Percentiles rank a stretch among this genome's conserved stretches.
phyloP scores from a whole-genome alignment of 2,329 filamentous ascomycete genomes.

The Calonectria naviculata region DNA sequence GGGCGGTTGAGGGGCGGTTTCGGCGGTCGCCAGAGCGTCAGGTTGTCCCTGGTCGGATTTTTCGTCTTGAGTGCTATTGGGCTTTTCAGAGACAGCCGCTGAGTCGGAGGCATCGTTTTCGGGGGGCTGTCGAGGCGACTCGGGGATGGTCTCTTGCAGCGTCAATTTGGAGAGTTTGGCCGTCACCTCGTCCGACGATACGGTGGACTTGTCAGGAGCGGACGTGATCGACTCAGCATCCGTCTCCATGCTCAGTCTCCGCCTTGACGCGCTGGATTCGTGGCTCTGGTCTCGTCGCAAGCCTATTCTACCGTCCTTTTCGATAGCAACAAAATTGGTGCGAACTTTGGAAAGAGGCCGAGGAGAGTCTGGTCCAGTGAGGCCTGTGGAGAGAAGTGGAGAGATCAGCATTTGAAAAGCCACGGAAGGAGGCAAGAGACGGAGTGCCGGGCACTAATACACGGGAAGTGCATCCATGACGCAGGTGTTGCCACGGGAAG shows the following conservation, averaged over 20 bases:
- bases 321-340: constrained; percentile 80
- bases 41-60: constrained; percentile 5
- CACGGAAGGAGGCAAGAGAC: constrained; percentile 18
- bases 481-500: constrained; percentile 22
- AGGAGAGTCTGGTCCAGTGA: constrained; percentile 60
- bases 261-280: constrained; percentile 51
- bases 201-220: constrained; percentile 50
- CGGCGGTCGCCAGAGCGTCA: constrained; percentile 18
- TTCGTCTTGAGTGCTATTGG: constrained; percentile 24
- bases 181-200: constrained; percentile 40
- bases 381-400: constrained; percentile 37
- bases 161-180: constrained; percentile 34
- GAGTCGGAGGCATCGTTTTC: constrained; percentile 27
- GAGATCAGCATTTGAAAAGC: constrained; percentile 33
- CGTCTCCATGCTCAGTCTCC: constrained; percentile 50
- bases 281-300: constrained; percentile 55
- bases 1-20: constrained; percentile 24
- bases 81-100: constrained; percentile 45
- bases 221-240: constrained; percentile 47
- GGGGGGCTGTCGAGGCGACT: constrained; percentile 1
- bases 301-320: constrained; percentile 70
- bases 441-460: constrained; percentile 3
- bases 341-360: constrained; percentile 80
- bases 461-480: constrained; percentile 17
- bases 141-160: constrained; percentile 22